Conservation (phyloP, 2,329 filamentous ascomycete genomes). For the Elsinoe fawcettii region DNA sequence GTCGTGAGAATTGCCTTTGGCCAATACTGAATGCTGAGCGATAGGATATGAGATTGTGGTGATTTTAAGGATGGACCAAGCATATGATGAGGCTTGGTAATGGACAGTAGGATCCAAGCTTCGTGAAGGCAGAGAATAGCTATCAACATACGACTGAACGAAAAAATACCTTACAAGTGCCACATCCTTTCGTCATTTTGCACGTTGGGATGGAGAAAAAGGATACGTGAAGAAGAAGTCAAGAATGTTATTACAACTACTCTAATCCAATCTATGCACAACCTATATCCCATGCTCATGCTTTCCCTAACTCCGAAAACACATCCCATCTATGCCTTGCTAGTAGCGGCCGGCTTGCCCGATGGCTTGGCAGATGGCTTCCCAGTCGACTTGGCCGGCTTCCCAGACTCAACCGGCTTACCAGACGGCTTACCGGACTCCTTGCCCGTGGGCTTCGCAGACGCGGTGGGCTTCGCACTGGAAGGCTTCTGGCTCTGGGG, state of each 20-base stretch:
- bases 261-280: background rate
- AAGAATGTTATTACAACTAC: background rate
- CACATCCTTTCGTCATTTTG: too few relatives aligned
- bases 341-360: background rate
- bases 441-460: background rate
- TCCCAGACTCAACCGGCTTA: background rate
- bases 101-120: too few relatives aligned
- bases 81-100: too few relatives aligned
- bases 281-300: background rate
- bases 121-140: too few relatives aligned
- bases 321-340: background rate
- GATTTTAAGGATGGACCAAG: too few relatives aligned
- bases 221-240: too few relatives aligned
- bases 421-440: background rate
- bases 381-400: background rate
- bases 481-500: background rate
- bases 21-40: too few relatives aligned
- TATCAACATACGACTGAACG: too few relatives aligned
- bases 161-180: too few relatives aligned
- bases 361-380: background rate
- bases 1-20: too few relatives aligned
- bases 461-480: background rate
- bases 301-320: background rate
- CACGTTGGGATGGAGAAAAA: too few relatives aligned
- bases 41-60: too few relatives aligned